Conservation (phyloP, 129 eudicot genomes). For the Saposhnikovia divaricata region DNA sequence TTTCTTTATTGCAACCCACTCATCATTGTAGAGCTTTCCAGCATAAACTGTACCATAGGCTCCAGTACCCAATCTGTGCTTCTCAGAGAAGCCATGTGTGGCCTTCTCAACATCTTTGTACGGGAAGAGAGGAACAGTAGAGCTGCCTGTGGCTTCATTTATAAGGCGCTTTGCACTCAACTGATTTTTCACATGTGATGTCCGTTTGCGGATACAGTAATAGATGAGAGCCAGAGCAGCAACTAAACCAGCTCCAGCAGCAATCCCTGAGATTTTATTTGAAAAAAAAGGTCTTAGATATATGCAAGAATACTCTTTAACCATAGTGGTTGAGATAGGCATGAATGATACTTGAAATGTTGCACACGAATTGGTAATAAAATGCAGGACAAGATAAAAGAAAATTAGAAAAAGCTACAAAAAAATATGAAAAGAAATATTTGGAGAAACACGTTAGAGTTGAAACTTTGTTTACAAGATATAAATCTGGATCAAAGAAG, state of each 20-base stretch:
- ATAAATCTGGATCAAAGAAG: neutral
- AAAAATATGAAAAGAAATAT: neutral
- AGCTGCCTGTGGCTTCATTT: conserved; percentile 66
- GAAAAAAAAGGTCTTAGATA: neutral
- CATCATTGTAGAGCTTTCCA: conserved; percentile 67
- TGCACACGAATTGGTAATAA: neutral
- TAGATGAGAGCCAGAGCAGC: conserved; percentile 33
- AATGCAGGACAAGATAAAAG: neutral
- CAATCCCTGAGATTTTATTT: conserved; percentile 31
- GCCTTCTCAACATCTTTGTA: conserved; percentile 80
- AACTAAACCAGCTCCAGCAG: conserved; percentile 51
- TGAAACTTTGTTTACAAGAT: neutral
- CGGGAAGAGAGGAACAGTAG: conserved; percentile 49
- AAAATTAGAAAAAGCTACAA: neutral
- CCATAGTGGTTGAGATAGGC: neutral
- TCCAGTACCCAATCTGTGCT: conserved; percentile 71
- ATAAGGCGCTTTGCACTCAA: conserved; percentile 57
- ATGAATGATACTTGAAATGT: neutral
- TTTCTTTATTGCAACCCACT: conserved; percentile 77
- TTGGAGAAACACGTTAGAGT: neutral
- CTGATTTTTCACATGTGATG: conserved; percentile 26
- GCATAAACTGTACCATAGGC: conserved; percentile 93
- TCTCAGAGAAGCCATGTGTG: conserved; percentile 61
- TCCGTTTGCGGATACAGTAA: conserved; percentile 44
- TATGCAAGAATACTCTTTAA: neutral